Conservation (phyloP, 2,329 filamentous ascomycete species). For the Stachybotrys chlorohalonatus region DNA sequence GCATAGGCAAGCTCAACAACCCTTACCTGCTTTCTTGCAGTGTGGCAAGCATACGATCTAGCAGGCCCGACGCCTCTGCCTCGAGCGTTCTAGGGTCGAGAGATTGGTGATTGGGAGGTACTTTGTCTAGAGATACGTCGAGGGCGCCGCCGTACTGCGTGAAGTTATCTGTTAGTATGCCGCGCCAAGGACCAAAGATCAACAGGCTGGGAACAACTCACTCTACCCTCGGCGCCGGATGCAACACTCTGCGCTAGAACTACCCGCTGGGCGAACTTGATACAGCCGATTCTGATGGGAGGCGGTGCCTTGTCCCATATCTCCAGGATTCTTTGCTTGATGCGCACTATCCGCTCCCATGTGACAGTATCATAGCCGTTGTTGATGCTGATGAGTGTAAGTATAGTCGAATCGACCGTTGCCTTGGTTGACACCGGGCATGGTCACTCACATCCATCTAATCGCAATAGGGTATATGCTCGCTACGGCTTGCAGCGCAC, state of each 20-base stretch:
- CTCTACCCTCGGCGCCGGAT: constrained; percentile 69
- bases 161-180: background rate
- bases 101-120: constrained; percentile 73
- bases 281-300: constrained; percentile 81
- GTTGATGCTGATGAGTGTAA: constrained; percentile 56
- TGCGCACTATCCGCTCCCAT: constrained; percentile 81
- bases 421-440: background rate
- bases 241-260: constrained; percentile 88
- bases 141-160: constrained; percentile 36
- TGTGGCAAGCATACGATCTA: constrained; percentile 78
- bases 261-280: constrained; percentile 94
- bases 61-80: constrained; percentile 81
- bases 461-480: constrained; percentile 91
- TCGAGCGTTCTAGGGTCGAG: constrained; percentile 76
- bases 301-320: constrained; percentile 76
- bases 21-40: constrained; percentile 79
- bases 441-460: constrained; percentile 77
- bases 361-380: constrained; percentile 71
- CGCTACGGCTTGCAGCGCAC: constrained; percentile 77
- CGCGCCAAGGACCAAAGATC: background rate
- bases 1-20: constrained; percentile 2
- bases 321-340: constrained; percentile 81
- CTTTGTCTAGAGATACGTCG: constrained; percentile 79
- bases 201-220: constrained; percentile 33
- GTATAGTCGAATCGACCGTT: constrained; percentile 14